Evolutionary conservation across 371 early-diverging fungal species (phyloP).

Genomic region (Umbelopsis sp.): DNA sequence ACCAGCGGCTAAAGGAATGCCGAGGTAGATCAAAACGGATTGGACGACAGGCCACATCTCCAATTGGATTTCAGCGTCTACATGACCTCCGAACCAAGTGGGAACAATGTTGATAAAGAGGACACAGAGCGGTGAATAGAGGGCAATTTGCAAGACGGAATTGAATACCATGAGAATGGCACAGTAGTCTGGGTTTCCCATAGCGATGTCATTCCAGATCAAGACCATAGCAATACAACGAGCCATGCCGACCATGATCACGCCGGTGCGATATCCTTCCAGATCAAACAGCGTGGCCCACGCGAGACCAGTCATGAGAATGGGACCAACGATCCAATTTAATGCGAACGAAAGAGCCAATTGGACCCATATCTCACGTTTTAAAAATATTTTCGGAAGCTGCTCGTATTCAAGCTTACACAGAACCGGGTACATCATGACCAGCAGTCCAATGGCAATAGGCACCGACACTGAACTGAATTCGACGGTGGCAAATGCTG

Average conservation of each 20-base stretch:
- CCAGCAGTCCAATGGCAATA: slow-evolving; percentile 64
- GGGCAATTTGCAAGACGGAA: slow-evolving; percentile 67
- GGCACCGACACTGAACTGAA: slow-evolving; percentile 74
- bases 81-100: slow-evolving; percentile 46
- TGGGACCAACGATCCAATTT: slow-evolving; percentile 75
- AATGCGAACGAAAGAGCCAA: slow-evolving; percentile 58
- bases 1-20: slow-evolving; percentile 70
- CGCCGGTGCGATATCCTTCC: slow-evolving; percentile 69
- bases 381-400: slow-evolving; percentile 43
- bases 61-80: slow-evolving; percentile 40
- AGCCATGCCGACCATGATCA: slow-evolving; percentile 75
- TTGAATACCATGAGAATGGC: slow-evolving; percentile 75
- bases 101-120: slow-evolving; percentile 61
- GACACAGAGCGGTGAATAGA: slow-evolving; percentile 67
- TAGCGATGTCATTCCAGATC: slow-evolving; percentile 75
- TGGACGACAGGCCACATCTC: slow-evolving; percentile 61
- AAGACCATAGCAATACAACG: slow-evolving; percentile 85
- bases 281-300: slow-evolving; percentile 77
- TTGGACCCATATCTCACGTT: slow-evolving; percentile 46
- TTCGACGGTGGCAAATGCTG: slow-evolving; percentile 53
- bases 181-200: slow-evolving; percentile 68
- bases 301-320: slow-evolving; percentile 72
- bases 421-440: slow-evolving; percentile 80
- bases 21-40: slow-evolving; percentile 71
- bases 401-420: slow-evolving; percentile 69